phyloP scores from a whole-genome alignment of 768 basidiomycete genomes.

The Lactifluus subvellereus region DNA sequence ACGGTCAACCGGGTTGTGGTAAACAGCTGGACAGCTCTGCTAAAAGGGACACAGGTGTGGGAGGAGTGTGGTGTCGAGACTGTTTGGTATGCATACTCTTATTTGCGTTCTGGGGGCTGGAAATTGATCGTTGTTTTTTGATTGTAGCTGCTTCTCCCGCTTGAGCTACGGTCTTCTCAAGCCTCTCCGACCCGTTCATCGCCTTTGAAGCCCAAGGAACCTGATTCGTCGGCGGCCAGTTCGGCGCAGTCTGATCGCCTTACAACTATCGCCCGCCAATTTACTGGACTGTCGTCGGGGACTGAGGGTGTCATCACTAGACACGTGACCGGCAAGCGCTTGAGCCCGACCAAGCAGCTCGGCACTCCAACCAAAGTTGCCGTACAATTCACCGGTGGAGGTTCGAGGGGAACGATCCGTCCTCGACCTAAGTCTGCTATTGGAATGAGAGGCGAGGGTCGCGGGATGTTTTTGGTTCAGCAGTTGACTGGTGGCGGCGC shows the following conservation, averaged over 20 bases:
- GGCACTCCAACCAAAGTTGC: constrained; percentile 68
- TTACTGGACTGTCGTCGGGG: constrained; percentile 53
- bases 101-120: neutral
- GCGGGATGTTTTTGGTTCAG: constrained; percentile 69
- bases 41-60: constrained; percentile 60
- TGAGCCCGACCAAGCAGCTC: constrained; percentile 64
- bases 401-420: constrained; percentile 29
- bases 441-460: constrained; percentile 68
- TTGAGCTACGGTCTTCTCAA: constrained; percentile 43
- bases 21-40: constrained; percentile 82
- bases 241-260: constrained; percentile 32
- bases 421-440: constrained; percentile 76
- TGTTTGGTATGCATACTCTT: constrained; percentile 49
- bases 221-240: constrained; percentile 39
- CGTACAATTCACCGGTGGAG: constrained; percentile 33
- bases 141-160: constrained; percentile 51
- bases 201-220: constrained; percentile 33
- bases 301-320: constrained; percentile 35
- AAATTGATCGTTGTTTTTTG: constrained; percentile 9
- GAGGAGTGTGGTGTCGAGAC: constrained; percentile 73
- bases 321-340: constrained; percentile 62
- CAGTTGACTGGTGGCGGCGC: constrained; percentile 66
- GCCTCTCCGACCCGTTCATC: constrained; percentile 49
- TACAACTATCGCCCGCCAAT: constrained; percentile 69
- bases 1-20: constrained; percentile 68